Evolutionary conservation across 2,329 filamentous ascomycete species (phyloP), one percentile per base, ranked within the genome.

Genomic region (Cercospora nicotianae): DNA sequence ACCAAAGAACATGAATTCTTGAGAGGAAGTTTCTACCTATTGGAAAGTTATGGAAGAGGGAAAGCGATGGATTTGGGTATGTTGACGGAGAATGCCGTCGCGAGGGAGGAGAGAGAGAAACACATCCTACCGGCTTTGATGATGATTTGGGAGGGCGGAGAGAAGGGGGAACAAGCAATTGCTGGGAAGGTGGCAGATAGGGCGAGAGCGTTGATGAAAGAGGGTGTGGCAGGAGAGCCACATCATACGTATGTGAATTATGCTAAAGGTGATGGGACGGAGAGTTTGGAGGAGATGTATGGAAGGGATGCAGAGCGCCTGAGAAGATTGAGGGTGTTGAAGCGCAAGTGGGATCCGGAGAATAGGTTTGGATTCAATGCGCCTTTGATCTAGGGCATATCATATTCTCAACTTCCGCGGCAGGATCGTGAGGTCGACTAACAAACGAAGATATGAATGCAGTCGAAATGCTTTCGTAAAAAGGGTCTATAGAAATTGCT

Each of bases 281-380:
- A 62, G 36, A 45, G n/a, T 26, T 3, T 48, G 33, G 31, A 26
- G 16, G 60, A 62, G 36, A 62, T 62, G 60, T 62, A 62, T 30
- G 60, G 60, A n/a, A 30, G 42, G 23, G 60, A 62, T 28, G 36
- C 5, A 26, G n/a, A 42, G 36, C 31, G 60, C 10, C 28, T 62
- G 60, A 42, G 60, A 12, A 18, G 39, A 5, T 39, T 62, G 36
- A 20, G 39, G 23, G 4, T 5, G 10, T 8, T 62, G 36, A 62
- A 62, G 60, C 8, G 13, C 23, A 48, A 18, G 60, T 62, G 39
- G 33, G 31, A 62, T 18, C 31, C 60, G 1, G 36, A 62, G 33
- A 48, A 48, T 18, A 12, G 60, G 33, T 62, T 62, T 62, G 33
- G 60, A 3, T 62, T 62, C 60, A 45, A 62, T 62, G 60, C 60